Base-by-base conservation (phyloP, 164 flowering plant species). In the Paratinospora sagittata region DNA sequence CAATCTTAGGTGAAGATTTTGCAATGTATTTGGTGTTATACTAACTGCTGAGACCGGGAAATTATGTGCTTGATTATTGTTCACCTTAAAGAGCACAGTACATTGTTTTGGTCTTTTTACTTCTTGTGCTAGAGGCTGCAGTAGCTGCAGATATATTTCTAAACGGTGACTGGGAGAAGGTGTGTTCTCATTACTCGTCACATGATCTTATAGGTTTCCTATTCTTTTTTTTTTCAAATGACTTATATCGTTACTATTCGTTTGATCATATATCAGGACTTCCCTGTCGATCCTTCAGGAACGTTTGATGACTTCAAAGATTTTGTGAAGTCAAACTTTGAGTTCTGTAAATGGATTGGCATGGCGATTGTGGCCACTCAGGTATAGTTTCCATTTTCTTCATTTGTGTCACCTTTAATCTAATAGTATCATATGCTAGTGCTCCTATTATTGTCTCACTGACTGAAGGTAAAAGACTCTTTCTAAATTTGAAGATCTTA, bases 261-360 rank as follows among this genome's bases (percentile, higher is more conserved):
- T 72, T 58, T 39, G 21, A 21, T 61, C 43, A 16, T 30, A 69
- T 43, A 65, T 70, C 83, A 93, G 98, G 96, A 91, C 81, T 90
- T 93, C 68, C 98, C 98, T 1, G 81, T 73, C 63, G 98, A 93
- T 79, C 85, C 87, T 30, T 81, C 87, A 16, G 91, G 91, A 69
- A 84, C 77, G 73, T 85, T 91, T 58, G 71, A 86, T 61, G 79
- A 82, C 36, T 83, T 93, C 68, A 85, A 86, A 80, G 70, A 84
- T 62, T 93, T 93, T 72, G 75, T 93, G 60, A 84, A 76, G 69
- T 81, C 89, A 49, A 90, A 93, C 73, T 87, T 87, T 75, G 84
- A 87, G 49, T 76, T 91, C 27, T 93, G 97, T 85, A 86, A 84
- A 78, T 91, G 92, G 98, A 83, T 87, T 70, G 93, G 91, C 76